Percentiles rank a stretch among this genome's conserved stretches.
Evolutionary conservation across 2,329 filamentous ascomycete species (phyloP).

Genomic region (Fusarium fujikuroi): DNA sequence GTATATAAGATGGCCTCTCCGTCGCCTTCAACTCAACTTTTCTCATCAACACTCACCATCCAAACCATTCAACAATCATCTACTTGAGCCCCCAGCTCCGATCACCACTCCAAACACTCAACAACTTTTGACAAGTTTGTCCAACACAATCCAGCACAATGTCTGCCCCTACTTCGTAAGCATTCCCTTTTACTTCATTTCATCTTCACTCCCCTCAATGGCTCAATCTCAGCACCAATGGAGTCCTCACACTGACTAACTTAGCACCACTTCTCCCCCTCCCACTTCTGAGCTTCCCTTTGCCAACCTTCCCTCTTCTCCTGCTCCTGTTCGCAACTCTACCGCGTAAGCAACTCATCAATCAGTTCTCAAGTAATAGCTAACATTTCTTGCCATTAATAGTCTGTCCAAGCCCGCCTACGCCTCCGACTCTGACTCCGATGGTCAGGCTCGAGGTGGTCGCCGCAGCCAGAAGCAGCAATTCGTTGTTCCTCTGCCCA

Average conservation of each 20-base stretch:
- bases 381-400: constrained; percentile 14
- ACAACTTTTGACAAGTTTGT: constrained; percentile 30
- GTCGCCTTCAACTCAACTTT: constrained; percentile 17
- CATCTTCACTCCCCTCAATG: background rate
- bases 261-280: constrained; percentile 38
- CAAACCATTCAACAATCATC: constrained; percentile 39
- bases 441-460: constrained; percentile 46
- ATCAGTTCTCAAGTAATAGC: background rate
- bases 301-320: constrained; percentile 37
- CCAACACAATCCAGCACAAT: constrained; percentile 37
- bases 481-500: constrained; percentile 46
- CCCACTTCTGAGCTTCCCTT: constrained; percentile 34
- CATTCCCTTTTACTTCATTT: background rate
- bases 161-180: constrained; percentile 46
- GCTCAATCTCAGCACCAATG: constrained; percentile 9
- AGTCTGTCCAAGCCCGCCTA: constrained; percentile 47
- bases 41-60: constrained; percentile 39
- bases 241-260: constrained; percentile 36
- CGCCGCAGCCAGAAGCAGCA: constrained; percentile 43
- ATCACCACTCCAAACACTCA: constrained; percentile 20
- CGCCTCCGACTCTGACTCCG: constrained; percentile 46
- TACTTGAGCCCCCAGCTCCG: constrained; percentile 38
- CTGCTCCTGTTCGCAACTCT: constrained; percentile 33
- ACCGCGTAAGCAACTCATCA: constrained; percentile 34
- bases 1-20: constrained; percentile 41